Conservation (phyloP, 1,284 basidiomycete species). For the Leccinum fallax region DNA sequence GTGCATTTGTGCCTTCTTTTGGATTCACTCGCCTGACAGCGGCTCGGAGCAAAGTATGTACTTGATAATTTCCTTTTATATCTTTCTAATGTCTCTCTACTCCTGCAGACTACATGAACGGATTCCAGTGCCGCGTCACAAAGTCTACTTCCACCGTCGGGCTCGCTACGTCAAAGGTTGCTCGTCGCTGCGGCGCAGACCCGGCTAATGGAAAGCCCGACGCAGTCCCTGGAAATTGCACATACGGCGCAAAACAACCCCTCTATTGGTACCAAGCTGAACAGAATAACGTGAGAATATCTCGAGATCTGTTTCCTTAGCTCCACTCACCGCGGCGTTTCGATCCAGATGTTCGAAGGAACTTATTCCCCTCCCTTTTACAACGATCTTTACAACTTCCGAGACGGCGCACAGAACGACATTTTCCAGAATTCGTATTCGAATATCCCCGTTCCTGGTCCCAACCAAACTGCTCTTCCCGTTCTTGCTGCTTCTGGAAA, state of each 20-base stretch:
- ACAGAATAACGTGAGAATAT: conserved; percentile 51
- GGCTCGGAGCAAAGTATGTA: conserved; percentile 50
- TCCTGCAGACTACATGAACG: conserved; percentile 65
- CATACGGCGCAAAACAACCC: conserved; percentile 64
- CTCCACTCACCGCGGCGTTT: not conserved
- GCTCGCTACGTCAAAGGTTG: conserved; percentile 52
- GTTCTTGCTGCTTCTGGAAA: conserved; percentile 6
- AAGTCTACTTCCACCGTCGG: conserved; percentile 53
- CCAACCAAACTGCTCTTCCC: conserved; percentile 28
- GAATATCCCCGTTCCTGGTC: conserved; percentile 24
- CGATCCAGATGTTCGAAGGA: conserved; percentile 45
- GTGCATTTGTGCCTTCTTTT: conserved; percentile 74
- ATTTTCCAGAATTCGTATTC: conserved; percentile 40
- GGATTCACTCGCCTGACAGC: conserved; percentile 60
- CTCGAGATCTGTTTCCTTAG: not conserved
- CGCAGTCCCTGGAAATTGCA: conserved; percentile 62
- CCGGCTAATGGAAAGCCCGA: conserved; percentile 41
- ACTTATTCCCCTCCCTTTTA: conserved; percentile 47
- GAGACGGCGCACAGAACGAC: conserved; percentile 51
- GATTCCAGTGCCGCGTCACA: conserved; percentile 72
- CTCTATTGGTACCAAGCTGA: conserved; percentile 68
- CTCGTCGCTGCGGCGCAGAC: conserved; percentile 63
- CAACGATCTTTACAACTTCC: conserved; percentile 46
- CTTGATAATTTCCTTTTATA: not conserved
- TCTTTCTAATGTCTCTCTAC: not conserved